Evolutionary conservation across 2,329 filamentous ascomycete species (phyloP), one percentile per base, ranked within the genome.

Genomic region (Colletotrichum navitas): DNA sequence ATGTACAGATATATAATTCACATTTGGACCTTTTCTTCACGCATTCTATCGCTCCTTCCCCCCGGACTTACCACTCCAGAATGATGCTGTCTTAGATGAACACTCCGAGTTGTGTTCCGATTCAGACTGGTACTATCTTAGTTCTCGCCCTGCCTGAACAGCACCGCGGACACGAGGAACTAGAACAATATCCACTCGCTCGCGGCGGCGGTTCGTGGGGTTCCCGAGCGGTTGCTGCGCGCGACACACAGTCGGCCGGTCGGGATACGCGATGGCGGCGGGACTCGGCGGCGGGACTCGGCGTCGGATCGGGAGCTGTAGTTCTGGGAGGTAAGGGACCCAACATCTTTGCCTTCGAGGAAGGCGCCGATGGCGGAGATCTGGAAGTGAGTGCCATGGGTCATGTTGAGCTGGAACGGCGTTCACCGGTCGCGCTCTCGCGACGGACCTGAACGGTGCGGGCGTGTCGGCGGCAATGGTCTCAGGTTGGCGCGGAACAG

Each of bases 391-490:
- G 85, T 87, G 43, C 86, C 86, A 73, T 88, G 85, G 43, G 88
- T 81, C 83, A 88, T 86, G 76, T 88, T 88, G 47, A 88, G 78
- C 71, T 87, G 84, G 2, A 88, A 39, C 85, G 1, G 82, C 81
- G 70, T 88, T 39, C 86, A 6, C 86, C 86, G 0, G 85, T 86
- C 7, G 78, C 74, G 4, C 81, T 85, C 74, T 88, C 85, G 7
- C 86, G 83, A 71, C 87, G 86, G 3, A 87, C 66, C 60, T 59
- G 34, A 2, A 26, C 14, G 39, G 12, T 14, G 4, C 4, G 18
- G 41, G 41, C n/a, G 21, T 45, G 59, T 63, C 11, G 55, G 49
- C 36, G 3, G 16, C 12, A 43, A 26, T 10, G 1, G 18, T 43
- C 6, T 24, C 47, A 10, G 12, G 24, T n/a, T 5, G 2, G 3